Base-by-base conservation (phyloP, 1,284 basidiomycete genomes). In the Fomes fomentarius region DNA sequence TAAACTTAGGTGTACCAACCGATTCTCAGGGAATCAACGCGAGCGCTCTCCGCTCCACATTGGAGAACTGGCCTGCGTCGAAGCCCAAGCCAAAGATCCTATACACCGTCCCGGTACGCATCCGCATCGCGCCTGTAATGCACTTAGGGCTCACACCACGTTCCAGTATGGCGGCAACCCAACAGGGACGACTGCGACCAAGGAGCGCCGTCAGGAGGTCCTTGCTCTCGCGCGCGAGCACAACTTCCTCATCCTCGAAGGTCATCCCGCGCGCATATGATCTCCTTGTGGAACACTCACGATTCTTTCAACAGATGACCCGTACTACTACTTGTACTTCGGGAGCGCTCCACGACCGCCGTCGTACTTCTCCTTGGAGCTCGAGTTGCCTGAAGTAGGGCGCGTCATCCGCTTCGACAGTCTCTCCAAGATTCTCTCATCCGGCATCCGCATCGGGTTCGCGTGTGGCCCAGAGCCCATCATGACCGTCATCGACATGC, bases 371-470 rank as follows among this genome's bases (percentile, higher is more conserved):
- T 74, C 82, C 39, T 78, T 95, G 39, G 93, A 96, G 68, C 76
- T 69, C 3, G 76, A 82, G 53, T 74, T 78, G 48, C 72, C 76
- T 17, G 78, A 81, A 57, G 81, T 84, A 22, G 93, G 93, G 4
- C 82, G 88, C 14, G 92, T 95, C 4, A 61, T 95, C 24, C 83
- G 94, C 42, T 93, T 95, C 69, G 94, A 96, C 69, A 92, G 89
- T 67, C 79, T 97, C 58, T 93, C 89, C 56, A 98, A 98, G 76
- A 80, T 96, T 38, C 76, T 96, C 24, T 91, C 91, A 11, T 87
- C 89, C 14, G 93, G 93, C 46, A 81, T 91, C 59, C 82, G 88
- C 28, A 78, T 94, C 58, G 96, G 94, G 19, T 96, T 91, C 68
- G 85, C 83, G 0, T 87, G 89, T 9, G 96, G 93, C 0, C 94